phyloP scores from a whole-genome alignment of 192 early-diverging fungal genomes.

The Umbelopsis vinacea region DNA sequence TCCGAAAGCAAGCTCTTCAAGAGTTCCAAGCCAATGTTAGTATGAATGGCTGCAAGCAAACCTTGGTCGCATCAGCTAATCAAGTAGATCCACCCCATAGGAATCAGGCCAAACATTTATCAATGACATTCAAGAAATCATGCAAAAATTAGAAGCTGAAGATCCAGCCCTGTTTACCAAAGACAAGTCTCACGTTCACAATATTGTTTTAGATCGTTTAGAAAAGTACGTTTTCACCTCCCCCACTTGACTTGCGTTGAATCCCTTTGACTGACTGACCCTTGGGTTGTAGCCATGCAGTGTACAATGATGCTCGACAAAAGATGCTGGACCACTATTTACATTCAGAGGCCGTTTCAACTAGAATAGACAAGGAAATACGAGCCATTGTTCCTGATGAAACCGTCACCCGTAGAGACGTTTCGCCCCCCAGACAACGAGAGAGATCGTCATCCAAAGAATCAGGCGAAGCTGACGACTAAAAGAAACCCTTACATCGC shows the following conservation, averaged over 20 bases:
- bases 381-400: background rate
- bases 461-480: conserved; percentile 4
- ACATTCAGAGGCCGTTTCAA: background rate
- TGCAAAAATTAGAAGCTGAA: conserved; percentile 11
- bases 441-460: conserved; percentile 3
- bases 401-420: background rate
- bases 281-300: background rate
- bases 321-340: background rate
- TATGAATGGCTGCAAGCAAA: no score
- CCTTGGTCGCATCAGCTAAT: no score
- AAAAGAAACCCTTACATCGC: background rate
- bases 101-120: background rate
- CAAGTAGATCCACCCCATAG: background rate
- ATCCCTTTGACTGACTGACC: background rate
- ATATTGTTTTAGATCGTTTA: background rate
- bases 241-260: background rate
- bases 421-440: background rate
- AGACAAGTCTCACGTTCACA: conserved; percentile 10
- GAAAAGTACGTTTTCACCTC: background rate
- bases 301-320: background rate
- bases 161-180: conserved; percentile 5
- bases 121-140: background rate
- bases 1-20: conserved; percentile 27
- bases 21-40: conserved; percentile 34
- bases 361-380: conserved; percentile 21